Percentiles rank a stretch among this genome's conserved stretches.
Conservation (phyloP, 805 yeast genomes). For the Saturnispora halmiae region DNA sequence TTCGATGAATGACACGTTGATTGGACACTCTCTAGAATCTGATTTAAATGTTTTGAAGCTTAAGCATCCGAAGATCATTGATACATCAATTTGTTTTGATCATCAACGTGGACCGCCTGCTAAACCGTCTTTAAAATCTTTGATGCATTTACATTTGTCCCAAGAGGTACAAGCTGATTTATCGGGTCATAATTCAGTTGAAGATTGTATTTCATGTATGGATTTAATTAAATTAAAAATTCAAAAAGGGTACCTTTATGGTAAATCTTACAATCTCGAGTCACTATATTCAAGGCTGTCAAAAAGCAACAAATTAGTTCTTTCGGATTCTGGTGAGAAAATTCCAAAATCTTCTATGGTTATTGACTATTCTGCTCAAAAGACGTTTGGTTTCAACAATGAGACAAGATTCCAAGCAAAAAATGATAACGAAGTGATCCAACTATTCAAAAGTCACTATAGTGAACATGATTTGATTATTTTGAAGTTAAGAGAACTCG, state of each 20-base stretch:
- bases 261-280: constrained; percentile 38
- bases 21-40: constrained; percentile 87
- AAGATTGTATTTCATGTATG: constrained; percentile 75
- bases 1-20: constrained; percentile 50
- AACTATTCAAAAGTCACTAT: constrained; percentile 31
- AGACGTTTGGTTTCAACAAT: constrained; percentile 15
- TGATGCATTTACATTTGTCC: constrained; percentile 49
- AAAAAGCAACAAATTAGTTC: constrained; percentile 17
- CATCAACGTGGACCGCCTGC: constrained; percentile 79
- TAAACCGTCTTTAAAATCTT: constrained; percentile 66
- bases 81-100: constrained; percentile 68
- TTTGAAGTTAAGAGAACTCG: constrained; percentile 52
- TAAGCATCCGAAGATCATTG: constrained; percentile 67
- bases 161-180: constrained; percentile 56
- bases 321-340: constrained; percentile 18
- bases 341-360: constrained; percentile 23
- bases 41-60: constrained; percentile 67
- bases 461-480: constrained; percentile 40
- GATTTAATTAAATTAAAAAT: constrained; percentile 67
- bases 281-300: constrained; percentile 35
- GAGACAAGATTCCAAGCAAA: constrained; percentile 35
- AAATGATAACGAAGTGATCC: constrained; percentile 53
- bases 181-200: constrained; percentile 75
- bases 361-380: constrained; percentile 17
- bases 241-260: constrained; percentile 56